Percentiles rank a stretch among this genome's conserved stretches.
These are phyloP conservation scores for Bryum argenteum DNA, from an alignment of 225 moss, liverwort and hornwort species.

Conservation along the genomic window DNA sequence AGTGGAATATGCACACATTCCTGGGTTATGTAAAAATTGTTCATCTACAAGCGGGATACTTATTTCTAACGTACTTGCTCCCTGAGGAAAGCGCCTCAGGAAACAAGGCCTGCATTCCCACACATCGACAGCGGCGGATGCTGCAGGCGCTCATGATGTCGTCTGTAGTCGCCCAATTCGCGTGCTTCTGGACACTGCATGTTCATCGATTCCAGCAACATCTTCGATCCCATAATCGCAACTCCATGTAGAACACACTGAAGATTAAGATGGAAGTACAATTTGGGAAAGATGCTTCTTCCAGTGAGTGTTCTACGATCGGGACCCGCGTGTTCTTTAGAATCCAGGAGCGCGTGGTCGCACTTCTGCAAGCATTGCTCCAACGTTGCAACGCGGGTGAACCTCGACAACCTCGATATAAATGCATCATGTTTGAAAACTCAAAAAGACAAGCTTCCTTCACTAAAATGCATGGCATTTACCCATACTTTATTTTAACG, in stretches of 20 bases:
- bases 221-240: background rate
- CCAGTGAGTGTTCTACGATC: no score
- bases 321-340: constrained; percentile 44
- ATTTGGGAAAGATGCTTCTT: constrained; percentile 26
- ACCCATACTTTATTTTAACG: no score
- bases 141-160: constrained; percentile 47
- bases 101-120: constrained; percentile 71
- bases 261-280: constrained; percentile 25
- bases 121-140: constrained; percentile 52
- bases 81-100: constrained; percentile 69
- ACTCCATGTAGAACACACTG: no score
- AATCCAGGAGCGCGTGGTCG: constrained; percentile 60
- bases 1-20: no score
- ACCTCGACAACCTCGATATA: constrained; percentile 58
- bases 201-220: constrained; percentile 43
- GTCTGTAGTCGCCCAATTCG: constrained; percentile 44
- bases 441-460: no score
- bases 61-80: no score
- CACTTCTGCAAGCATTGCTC: constrained; percentile 59
- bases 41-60: no score
- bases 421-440: no score
- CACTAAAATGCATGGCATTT: no score
- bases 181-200: constrained; percentile 44
- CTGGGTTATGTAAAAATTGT: no score
- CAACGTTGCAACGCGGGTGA: constrained; percentile 54